A percentile compares a stretch with the other conserved stretches of the same genome.
These are phyloP conservation scores for Extremus antarcticus DNA, from an alignment of 495 filamentous ascomycete genomes.

Conservation along the genomic window DNA sequence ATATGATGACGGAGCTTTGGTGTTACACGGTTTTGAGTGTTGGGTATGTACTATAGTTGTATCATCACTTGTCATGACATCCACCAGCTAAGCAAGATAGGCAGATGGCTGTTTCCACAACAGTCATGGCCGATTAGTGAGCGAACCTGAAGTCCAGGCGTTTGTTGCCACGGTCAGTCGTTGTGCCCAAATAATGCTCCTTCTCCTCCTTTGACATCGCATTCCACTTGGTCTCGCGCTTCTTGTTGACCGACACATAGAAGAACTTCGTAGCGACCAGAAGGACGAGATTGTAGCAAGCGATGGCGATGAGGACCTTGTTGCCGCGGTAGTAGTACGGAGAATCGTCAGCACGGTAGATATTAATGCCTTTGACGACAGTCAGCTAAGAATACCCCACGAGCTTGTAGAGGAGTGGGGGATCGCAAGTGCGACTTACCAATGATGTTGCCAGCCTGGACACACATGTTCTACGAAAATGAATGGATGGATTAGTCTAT, in stretches of 20 bases:
- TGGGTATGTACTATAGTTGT: not conserved
- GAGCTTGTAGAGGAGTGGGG: too few species aligned
- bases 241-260: conserved; percentile 26
- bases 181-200: conserved; percentile 24
- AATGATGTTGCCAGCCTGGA: conserved; percentile 33
- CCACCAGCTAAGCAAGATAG: too few species aligned
- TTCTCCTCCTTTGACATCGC: conserved; percentile 29
- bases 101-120: too few species aligned
- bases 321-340: conserved; percentile 36
- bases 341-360: conserved; percentile 30
- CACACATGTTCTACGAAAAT: conserved; percentile 40
- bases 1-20: too few species aligned
- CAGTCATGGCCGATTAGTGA: conserved; percentile 5
- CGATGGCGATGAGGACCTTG: conserved; percentile 32
- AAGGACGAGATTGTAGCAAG: conserved; percentile 24
- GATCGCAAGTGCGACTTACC: too few species aligned
- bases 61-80: not conserved
- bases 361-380: conserved; percentile 29
- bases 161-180: conserved; percentile 17
- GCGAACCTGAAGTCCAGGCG: conserved; percentile 17
- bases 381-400: too few species aligned
- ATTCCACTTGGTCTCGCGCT: conserved; percentile 32
- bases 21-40: too few species aligned
- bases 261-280: conserved; percentile 26
- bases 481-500: too few species aligned